These are phyloP conservation scores for Triticum timopheevii DNA, from an alignment of 176 grass and related monocot species.

Conservation along the genomic window DNA sequence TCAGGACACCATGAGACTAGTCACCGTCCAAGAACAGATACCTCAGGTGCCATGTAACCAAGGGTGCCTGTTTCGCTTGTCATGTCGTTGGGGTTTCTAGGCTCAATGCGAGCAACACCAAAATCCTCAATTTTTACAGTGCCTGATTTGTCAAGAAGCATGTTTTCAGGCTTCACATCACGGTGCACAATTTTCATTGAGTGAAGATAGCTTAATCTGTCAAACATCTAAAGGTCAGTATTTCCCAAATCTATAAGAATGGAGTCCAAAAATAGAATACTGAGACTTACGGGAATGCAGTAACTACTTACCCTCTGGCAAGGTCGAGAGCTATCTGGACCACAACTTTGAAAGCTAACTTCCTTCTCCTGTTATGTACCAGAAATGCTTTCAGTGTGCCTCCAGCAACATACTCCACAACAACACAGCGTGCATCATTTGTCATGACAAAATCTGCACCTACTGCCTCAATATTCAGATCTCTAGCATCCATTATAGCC, in stretches of 20 bases:
- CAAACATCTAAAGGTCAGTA: background rate
- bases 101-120: conserved; percentile 85
- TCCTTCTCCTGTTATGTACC: conserved; percentile 86
- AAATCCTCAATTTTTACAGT: conserved; percentile 96
- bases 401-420: conserved; percentile 87
- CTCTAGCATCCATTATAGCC: conserved; percentile 76
- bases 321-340: conserved; percentile 83
- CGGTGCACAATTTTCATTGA: conserved; percentile 94
- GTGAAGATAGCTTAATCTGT: conserved; percentile 90
- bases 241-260: background rate
- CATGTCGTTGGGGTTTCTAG: conserved; percentile 89
- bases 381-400: conserved; percentile 85
- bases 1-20: background rate
- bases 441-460: conserved; percentile 78
- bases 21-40: conserved; percentile 15
- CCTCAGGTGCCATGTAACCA: conserved; percentile 99
- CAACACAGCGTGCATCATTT: conserved; percentile 65
- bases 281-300: background rate
- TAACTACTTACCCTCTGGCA: conserved; percentile 70
- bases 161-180: conserved; percentile 95
- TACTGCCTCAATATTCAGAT: conserved; percentile 81
- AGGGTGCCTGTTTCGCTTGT: conserved; percentile 96
- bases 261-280: background rate
- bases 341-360: conserved; percentile 96
- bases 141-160: conserved; percentile 91